These are phyloP conservation scores for Naganishia liquefaciens DNA, from an alignment of 1,284 basidiomycete species.

Conservation along the genomic window DNA sequence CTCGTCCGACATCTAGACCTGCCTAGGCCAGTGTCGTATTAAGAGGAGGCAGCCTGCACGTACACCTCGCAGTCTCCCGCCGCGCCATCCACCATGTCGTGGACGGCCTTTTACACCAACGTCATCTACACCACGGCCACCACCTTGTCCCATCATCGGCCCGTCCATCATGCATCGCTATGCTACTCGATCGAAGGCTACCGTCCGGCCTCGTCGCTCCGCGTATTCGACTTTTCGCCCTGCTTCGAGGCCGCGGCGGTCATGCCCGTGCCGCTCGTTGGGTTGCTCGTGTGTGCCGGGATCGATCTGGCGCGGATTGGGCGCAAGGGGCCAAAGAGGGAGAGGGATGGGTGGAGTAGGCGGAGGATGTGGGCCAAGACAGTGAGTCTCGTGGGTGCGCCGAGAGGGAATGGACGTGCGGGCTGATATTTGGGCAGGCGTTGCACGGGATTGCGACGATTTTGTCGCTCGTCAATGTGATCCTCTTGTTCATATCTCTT, in stretches of 20 bases:
- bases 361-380: slow-evolving; percentile 64
- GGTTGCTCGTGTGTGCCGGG: slow-evolving; percentile 58
- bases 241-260: slow-evolving; percentile 81
- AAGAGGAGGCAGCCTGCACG: no score
- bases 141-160: not conserved
- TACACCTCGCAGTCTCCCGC: no score
- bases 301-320: slow-evolving; percentile 53
- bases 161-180: not conserved
- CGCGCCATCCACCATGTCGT: slow-evolving; percentile 23
- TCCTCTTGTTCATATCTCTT: slow-evolving; percentile 62
- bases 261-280: slow-evolving; percentile 59
- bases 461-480: slow-evolving; percentile 61
- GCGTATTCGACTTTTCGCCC: slow-evolving; percentile 75
- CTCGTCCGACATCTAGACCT: no score
- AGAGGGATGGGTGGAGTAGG: slow-evolving; percentile 54
- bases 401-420: not conserved
- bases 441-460: slow-evolving; percentile 48
- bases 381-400: slow-evolving; percentile 59
- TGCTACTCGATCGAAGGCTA: slow-evolving; percentile 31
- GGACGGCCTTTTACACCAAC: slow-evolving; percentile 4
- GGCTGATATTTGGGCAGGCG: slow-evolving; percentile 39
- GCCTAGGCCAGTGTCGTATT: no score
- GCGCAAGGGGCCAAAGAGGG: slow-evolving; percentile 40
- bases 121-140: slow-evolving; percentile 18
- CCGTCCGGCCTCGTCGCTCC: slow-evolving; percentile 56